Percentiles rank a stretch among this genome's conserved stretches.
Evolutionary conservation across 2,329 filamentous ascomycete species (phyloP).

Genomic region (Alternaria ventricosa): DNA sequence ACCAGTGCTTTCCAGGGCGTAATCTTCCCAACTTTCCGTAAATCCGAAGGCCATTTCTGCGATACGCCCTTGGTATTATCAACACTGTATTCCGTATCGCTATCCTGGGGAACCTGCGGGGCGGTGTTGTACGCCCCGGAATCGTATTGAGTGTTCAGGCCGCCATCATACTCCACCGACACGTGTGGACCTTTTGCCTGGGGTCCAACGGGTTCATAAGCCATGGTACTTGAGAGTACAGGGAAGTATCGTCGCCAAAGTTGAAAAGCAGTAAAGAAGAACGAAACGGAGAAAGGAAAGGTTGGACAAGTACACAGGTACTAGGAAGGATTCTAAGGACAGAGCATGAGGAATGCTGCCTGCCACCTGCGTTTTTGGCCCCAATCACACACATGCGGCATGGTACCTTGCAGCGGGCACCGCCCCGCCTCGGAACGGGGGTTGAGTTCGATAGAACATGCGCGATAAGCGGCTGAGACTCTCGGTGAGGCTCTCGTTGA

Average conservation of each 20-base stretch:
- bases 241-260: background rate
- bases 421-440: background rate
- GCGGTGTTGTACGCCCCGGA: constrained; percentile 5
- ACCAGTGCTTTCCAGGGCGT: constrained; percentile 27
- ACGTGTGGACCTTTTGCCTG: background rate
- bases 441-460: background rate
- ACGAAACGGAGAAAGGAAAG: background rate
- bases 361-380: background rate
- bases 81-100: background rate
- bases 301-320: background rate
- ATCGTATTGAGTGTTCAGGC: constrained; percentile 15
- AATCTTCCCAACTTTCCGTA: constrained; percentile 24
- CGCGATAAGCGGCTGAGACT: background rate
- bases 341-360: background rate
- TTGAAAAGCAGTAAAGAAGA: background rate
- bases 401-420: background rate
- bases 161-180: constrained; percentile 4
- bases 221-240: background rate
- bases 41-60: constrained; percentile 22
- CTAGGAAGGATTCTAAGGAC: background rate
- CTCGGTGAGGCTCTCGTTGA: background rate
- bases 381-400: background rate
- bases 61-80: background rate
- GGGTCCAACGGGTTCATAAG: constrained; percentile 1
- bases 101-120: background rate